phyloP scores from a whole-genome alignment of 768 basidiomycete species.

The Collybia mongolica region DNA sequence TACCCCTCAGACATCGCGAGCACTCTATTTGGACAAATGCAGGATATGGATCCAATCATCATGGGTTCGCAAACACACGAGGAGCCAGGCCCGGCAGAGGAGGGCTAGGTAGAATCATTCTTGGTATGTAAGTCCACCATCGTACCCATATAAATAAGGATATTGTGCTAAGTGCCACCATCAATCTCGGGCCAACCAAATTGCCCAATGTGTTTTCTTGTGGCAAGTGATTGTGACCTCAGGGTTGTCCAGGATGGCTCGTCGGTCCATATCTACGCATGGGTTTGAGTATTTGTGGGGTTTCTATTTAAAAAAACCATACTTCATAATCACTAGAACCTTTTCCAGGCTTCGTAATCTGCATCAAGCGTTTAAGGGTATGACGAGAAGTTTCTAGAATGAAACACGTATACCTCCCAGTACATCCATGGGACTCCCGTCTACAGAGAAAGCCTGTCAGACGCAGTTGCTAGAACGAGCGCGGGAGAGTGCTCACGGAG shows the following conservation, averaged over 20 bases:
- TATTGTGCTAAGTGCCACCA: conserved; percentile 4
- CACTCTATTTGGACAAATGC: too few relatives aligned
- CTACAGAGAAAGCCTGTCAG: not conserved
- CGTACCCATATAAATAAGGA: too few relatives aligned
- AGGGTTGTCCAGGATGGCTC: conserved; percentile 23
- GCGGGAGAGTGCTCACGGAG: conserved; percentile 25
- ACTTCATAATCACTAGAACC: conserved; percentile 23
- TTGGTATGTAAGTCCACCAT: too few relatives aligned
- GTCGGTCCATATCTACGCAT: conserved; percentile 22
- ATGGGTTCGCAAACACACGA: too few relatives aligned
- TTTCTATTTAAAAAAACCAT: not conserved
- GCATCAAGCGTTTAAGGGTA: not conserved
- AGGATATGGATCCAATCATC: too few relatives aligned
- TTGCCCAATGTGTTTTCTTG: conserved; percentile 18
- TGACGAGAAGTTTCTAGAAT: not conserved
- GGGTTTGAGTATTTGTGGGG: not conserved
- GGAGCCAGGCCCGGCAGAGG: too few relatives aligned
- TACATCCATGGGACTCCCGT: conserved; percentile 26
- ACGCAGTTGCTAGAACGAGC: not conserved
- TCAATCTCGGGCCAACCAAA: conserved; percentile 24
- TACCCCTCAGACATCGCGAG: too few relatives aligned
- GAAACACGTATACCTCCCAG: conserved; percentile 16
- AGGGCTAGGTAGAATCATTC: too few relatives aligned
- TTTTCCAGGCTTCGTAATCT: conserved; percentile 19
- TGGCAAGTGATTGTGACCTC: conserved; percentile 15